A percentile compares a stretch with the other conserved stretches of the same genome.
Conservation (phyloP, 805 yeast genomes). For the Sungouiella blattae region DNA sequence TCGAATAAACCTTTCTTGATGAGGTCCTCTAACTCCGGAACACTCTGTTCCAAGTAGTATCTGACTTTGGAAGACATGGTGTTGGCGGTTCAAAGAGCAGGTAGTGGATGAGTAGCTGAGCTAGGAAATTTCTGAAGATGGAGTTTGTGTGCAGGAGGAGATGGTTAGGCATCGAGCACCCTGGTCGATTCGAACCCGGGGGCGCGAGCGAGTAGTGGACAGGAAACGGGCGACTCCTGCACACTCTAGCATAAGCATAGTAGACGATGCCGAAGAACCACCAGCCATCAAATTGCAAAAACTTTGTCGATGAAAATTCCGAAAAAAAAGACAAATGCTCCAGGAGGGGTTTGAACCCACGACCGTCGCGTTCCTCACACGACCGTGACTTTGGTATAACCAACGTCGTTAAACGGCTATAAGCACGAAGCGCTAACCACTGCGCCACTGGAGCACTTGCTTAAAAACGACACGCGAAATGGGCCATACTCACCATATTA, state of each 20-base stretch:
- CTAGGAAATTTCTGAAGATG: too few relatives aligned
- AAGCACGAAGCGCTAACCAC: constrained; percentile 56
- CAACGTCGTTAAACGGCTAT: constrained; percentile 38
- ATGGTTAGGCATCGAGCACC: too few relatives aligned
- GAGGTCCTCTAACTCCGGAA: constrained; percentile 90
- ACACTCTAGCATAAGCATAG: too few relatives aligned
- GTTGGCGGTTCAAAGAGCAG: too few relatives aligned
- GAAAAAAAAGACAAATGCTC: constrained; percentile 42
- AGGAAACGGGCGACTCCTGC: too few relatives aligned
- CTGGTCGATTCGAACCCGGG: too few relatives aligned
- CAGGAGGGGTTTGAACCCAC: constrained; percentile 54
- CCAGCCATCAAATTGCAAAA: too few relatives aligned
- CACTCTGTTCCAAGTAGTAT: constrained; percentile 61
- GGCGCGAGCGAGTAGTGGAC: too few relatives aligned
- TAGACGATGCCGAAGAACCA: too few relatives aligned
- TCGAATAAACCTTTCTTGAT: constrained; percentile 77
- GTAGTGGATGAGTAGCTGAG: too few relatives aligned
- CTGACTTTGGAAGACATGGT: constrained; percentile 44
- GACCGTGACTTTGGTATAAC: constrained; percentile 49
- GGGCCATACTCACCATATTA: neutral
- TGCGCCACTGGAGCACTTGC: constrained; percentile 47
- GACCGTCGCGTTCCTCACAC: constrained; percentile 56
- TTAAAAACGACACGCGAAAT: constrained; percentile 1
- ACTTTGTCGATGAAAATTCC: too few relatives aligned
- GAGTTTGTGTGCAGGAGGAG: too few relatives aligned